phyloP scores from a whole-genome alignment of 495 filamentous ascomycete species.

The Staphylotrichum tortipilum region DNA sequence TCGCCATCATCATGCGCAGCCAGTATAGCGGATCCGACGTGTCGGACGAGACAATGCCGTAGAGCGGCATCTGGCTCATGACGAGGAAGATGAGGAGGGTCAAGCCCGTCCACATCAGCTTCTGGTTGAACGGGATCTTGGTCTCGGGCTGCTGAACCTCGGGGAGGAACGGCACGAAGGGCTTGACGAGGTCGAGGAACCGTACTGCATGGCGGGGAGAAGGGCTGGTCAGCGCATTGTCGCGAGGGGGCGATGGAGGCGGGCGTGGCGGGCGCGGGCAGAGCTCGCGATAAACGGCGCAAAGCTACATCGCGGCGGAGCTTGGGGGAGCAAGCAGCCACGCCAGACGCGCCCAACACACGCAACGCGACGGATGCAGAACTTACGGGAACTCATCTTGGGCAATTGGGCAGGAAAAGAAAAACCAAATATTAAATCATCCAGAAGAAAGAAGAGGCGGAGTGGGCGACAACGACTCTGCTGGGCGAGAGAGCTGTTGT shows the following conservation, averaged over 20 bases:
- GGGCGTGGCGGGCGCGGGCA: too few relatives aligned
- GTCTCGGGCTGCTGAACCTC: slow-evolving; percentile 96
- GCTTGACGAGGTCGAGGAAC: slow-evolving; percentile 98
- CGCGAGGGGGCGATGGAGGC: slow-evolving; percentile 5
- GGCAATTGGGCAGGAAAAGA: slow-evolving; percentile 32
- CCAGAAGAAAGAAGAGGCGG: slow-evolving; percentile 30
- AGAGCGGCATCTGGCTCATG: slow-evolving; percentile 99
- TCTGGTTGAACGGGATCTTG: slow-evolving; percentile 96
- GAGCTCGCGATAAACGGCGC: too few relatives aligned
- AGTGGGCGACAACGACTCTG: slow-evolving; percentile 34
- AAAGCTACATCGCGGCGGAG: too few relatives aligned
- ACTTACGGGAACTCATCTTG: slow-evolving; percentile 53
- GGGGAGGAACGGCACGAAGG: slow-evolving; percentile 96
- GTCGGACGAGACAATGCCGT: slow-evolving; percentile 94
- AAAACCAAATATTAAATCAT: slow-evolving; percentile 37
- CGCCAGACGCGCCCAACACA: slow-evolving; percentile 21
- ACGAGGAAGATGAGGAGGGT: slow-evolving; percentile 98
- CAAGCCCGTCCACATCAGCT: slow-evolving; percentile 98
- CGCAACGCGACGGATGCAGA: too few relatives aligned
- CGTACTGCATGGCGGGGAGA: slow-evolving; percentile 56
- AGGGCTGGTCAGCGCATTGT: slow-evolving; percentile 27
- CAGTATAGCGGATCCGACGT: slow-evolving; percentile 97
- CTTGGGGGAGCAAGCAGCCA: too few relatives aligned
- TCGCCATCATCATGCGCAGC: slow-evolving; percentile 99
- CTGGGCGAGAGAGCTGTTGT: slow-evolving; percentile 25